Base-by-base conservation (phyloP, 129 eudicot genomes). In the Artemisia annua region DNA sequence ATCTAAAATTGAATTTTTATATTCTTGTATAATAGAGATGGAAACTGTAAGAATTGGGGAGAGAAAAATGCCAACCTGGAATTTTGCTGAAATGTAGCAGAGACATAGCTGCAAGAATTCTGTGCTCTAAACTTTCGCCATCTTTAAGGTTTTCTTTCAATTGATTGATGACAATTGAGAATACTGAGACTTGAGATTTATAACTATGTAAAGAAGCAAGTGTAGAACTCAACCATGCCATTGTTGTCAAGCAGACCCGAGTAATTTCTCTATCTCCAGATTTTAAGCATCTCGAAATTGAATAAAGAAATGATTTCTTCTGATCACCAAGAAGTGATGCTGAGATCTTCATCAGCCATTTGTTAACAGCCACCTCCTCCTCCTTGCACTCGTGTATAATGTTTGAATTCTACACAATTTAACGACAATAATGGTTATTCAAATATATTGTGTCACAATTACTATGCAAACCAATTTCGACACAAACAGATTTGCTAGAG, bases 91-190 rank as follows among this genome's bases (percentile, higher is more conserved):
- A 61, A 61, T 61, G 30, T 61, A 61, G 32, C 7, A 61, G 66
- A 17, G 66, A 61, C 66, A 61, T 61, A 6, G 66, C 46, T 14
- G 66, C 66, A 28, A 61, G 66, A 28, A 61, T 61, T 61, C 1
- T 28, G 66, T 61, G 48, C 66, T 61, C 66, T 61, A 61, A 39
- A 28, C 48, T 61, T 61, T 28, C 66, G 7, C 66, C 66, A 28
- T 28, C 48, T 61, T 61, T 61, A 28, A 61, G 66, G 66, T 61
- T 61, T 28, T 61, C 66, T 61, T 61, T 61, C 20, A 61, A 8
- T 61, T 61, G 66, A 61, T 61, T 61, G 66, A 61, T 61, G 32
- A 61, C 48, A 28, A 61, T 11, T 14, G 66, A 28, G 26, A 61
- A 61, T 2, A 61, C 5, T 1, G 66, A 61, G 66, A 61, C 43